Evolutionary conservation across 768 basidiomycete genomes (phyloP).

Genomic region (Cyclocybe cylindracea): DNA sequence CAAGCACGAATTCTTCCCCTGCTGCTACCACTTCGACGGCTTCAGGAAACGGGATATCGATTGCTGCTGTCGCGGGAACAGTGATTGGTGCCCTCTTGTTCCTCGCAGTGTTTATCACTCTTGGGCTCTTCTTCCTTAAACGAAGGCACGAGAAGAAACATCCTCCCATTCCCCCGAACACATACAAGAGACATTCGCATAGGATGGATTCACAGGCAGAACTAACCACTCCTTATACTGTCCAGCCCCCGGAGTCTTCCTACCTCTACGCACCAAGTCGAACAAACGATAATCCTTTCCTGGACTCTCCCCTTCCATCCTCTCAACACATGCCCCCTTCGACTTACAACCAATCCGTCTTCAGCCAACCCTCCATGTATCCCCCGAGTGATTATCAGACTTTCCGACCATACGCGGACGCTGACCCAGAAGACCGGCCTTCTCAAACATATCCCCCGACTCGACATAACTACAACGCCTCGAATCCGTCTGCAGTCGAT

Average conservation of each 20-base stretch:
- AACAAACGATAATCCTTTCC: slow-evolving; percentile 22
- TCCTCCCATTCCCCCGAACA: not conserved
- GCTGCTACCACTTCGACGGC: slow-evolving; percentile 10
- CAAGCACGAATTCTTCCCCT: slow-evolving; percentile 3
- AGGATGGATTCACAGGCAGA: slow-evolving; percentile 39
- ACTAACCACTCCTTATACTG: slow-evolving; percentile 21
- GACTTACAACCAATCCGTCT: slow-evolving; percentile 3
- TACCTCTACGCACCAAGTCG: slow-evolving; percentile 27
- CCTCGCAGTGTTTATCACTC: slow-evolving; percentile 48
- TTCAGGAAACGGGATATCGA: slow-evolving; percentile 28
- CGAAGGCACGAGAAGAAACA: slow-evolving; percentile 26
- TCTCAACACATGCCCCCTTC: not conserved
- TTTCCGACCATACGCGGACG: slow-evolving; percentile 4
- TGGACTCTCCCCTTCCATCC: slow-evolving; percentile 18
- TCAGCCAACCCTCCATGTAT: not conserved
- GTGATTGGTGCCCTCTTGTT: slow-evolving; percentile 56
- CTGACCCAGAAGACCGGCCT: slow-evolving; percentile 7
- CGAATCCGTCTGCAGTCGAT: slow-evolving; percentile 8
- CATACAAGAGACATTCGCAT: slow-evolving; percentile 24
- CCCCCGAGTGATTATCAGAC: slow-evolving; percentile 20
- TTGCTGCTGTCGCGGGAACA: slow-evolving; percentile 51
- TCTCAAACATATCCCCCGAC: slow-evolving; percentile 9
- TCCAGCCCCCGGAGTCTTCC: not conserved
- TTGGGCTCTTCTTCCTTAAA: slow-evolving; percentile 53
- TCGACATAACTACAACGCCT: not conserved